Evolutionary conservation across 768 basidiomycete genomes (phyloP), one percentile per base, ranked within the genome.

Genomic region (Mycena chlorophos): DNA sequence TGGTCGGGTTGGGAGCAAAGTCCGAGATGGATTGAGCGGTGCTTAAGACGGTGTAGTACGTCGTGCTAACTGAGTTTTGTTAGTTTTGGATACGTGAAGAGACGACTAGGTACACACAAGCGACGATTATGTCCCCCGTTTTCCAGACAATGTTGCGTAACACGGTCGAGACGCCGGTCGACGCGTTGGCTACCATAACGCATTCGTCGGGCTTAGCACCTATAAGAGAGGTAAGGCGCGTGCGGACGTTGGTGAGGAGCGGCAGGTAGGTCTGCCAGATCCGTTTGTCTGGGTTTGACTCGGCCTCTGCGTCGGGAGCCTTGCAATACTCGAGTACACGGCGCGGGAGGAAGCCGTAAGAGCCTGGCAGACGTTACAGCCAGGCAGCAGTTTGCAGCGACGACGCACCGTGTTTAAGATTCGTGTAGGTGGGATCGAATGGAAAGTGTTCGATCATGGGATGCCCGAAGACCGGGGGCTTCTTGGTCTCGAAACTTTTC

Each of bases 91-190:
- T 49, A 54, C 26, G 8, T 14, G 40, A 45, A 56, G 19, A 19
- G 16, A 20, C 45, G 26, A 31, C 28, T 17, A n/a, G 49, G 20
- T 12, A 57, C 62, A 39, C 50, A 87, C 86, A 79, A 1, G 69
- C 69, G 29, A 90, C 66, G 48, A 91, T 72, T n/a, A 86, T 71
- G 67, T 91, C 89, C 1, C 80, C 81, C 52, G 76, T 65, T 26
- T 77, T 67, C 86, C 85, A 88, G 43, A 75, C 70, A 25, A 91
- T 73, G 63, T 89, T 88, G 43, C 74, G 69, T 42, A 87, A 63
- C 34, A 89, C 71, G 8, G 82, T 88, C 55, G 82, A 81, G 37
- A 90, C 61, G 1, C 81, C 85, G 60, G 77, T 75, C 0, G 82
- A 80, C 0, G 83, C 75, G 62, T 87, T 87, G 0, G 77, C 70